These are phyloP conservation scores for Selaginella tamariscina DNA, from an alignment of 75 land plant species.

Conservation along the genomic window DNA sequence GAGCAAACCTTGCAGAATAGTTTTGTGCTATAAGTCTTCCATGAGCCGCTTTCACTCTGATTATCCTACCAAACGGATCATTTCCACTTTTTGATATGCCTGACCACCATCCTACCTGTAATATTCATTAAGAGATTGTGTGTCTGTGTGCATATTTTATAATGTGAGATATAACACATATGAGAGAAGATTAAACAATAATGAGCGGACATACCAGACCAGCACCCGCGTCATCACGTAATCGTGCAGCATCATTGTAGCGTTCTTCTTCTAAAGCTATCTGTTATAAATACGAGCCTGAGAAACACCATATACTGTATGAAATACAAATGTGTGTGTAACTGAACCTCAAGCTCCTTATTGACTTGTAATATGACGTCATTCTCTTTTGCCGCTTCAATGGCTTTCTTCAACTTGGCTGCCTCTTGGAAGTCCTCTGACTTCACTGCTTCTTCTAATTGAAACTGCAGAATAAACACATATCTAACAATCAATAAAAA, in stretches of 20 bases:
- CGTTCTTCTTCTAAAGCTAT: slow-evolving; percentile 29
- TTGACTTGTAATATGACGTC: slow-evolving; percentile 69
- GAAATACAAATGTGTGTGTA: not conserved
- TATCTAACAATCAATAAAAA: not conserved
- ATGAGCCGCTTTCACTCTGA: slow-evolving; percentile 50
- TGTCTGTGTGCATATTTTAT: slow-evolving; percentile 2
- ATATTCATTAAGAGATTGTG: not conserved
- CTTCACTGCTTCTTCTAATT: slow-evolving; percentile 70
- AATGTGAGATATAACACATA: not conserved
- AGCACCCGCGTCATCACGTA: slow-evolving; percentile 28
- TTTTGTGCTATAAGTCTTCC: slow-evolving; percentile 77
- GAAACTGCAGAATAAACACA: slow-evolving; percentile 34
- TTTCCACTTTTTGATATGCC: slow-evolving; percentile 58
- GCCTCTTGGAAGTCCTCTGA: slow-evolving; percentile 78
- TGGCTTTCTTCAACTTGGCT: slow-evolving; percentile 51
- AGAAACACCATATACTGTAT: not conserved
- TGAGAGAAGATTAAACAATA: not conserved
- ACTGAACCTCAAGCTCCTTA: slow-evolving; percentile 47
- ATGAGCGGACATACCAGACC: slow-evolving; percentile 20
- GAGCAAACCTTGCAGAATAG: slow-evolving; percentile 67
- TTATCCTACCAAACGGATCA: slow-evolving; percentile 78
- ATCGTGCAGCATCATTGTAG: slow-evolving; percentile 21
- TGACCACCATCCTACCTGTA: slow-evolving; percentile 94
- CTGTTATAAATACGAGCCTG: slow-evolving; percentile 6
- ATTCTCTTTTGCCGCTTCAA: slow-evolving; percentile 39